Evolutionary conservation across 2,329 filamentous ascomycete species (phyloP), one percentile per base, ranked within the genome.

Genomic region (Paracoccidioides brasiliensis): DNA sequence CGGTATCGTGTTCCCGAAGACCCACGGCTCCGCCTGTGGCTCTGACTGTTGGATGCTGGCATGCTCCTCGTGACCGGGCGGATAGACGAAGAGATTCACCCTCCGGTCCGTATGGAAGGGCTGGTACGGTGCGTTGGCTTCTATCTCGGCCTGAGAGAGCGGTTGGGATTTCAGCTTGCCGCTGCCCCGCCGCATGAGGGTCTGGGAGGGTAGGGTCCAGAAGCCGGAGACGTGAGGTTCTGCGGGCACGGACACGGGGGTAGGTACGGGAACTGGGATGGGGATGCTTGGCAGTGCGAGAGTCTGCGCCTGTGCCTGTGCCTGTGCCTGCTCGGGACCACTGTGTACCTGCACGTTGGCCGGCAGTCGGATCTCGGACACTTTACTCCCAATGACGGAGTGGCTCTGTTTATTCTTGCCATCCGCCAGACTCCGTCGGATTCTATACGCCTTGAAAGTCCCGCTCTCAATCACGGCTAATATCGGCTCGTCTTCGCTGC

Each of bases 51-150:
- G 65, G 59, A 66, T 64, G 42, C 75, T 71, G 51, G 78, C 72
- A 30, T 78, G 64, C 30, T 70, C 64, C 22, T 74, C 70, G 3
- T 62, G 68, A 37, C 57, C 59, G 6, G 62, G 53, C 63, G 66
- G 70, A 65, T 85, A 87, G 44, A 89, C 79, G 61, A 83, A 86
- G 33, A 96, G 76, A n/a, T 79, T 81, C 46, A 97, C 87, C 3
- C 91, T 82, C 55, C 83, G 81, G 65, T 97, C 90, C 0, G 90
- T 93, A 68, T 97, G 91, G 74, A 97, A 96, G 0, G 93, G 91
- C 64, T 95, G 90, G 64, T 95, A 97, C 2, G 91, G 89, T 4
- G 90, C 87, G 65, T 91, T 96, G 1, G 91, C 95, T 67, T 98
- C 93, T 61, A 95, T 94, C 74, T 96, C 90, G 5, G 88, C 89